Conservation (phyloP, 1,139 yeast species). For the Kodamaea sp. region DNA sequence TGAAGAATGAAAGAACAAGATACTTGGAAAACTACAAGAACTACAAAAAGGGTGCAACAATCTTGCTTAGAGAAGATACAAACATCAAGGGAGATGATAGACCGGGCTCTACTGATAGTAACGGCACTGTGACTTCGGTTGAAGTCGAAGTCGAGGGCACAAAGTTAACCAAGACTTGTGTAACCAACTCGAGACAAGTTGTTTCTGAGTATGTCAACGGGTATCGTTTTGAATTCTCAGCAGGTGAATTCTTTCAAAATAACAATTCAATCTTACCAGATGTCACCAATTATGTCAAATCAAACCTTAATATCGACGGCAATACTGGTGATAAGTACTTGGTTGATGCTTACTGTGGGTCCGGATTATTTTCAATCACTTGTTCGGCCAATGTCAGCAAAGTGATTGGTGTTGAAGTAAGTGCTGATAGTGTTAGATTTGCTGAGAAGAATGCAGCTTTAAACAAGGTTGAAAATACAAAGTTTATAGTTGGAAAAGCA, state of each 20-base stretch:
- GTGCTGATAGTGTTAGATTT: constrained; percentile 85
- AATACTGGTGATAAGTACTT: constrained; percentile 47
- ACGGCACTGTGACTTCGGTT: constrained; percentile 27
- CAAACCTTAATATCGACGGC: constrained; percentile 52
- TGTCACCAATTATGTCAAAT: constrained; percentile 76
- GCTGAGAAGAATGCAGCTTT: constrained; percentile 77
- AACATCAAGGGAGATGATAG: constrained; percentile 23
- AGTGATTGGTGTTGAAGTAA: constrained; percentile 92
- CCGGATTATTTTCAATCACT: constrained; percentile 87
- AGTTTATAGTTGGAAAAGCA: constrained; percentile 87
- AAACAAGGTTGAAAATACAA: constrained; percentile 73
- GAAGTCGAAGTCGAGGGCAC: constrained; percentile 22
- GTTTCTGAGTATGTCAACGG: constrained; percentile 77
- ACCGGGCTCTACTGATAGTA: constrained; percentile 41
- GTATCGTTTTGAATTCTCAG: constrained; percentile 77
- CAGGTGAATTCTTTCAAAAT: constrained; percentile 95
- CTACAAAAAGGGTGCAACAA: constrained; percentile 83
- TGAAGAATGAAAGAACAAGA: constrained; percentile 62
- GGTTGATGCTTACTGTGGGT: constrained; percentile 97
- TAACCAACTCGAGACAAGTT: constrained; percentile 70
- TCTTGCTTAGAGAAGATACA: constrained; percentile 77
- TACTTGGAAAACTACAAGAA: constrained; percentile 48
- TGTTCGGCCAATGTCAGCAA: constrained; percentile 75
- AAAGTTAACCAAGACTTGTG: constrained; percentile 46
- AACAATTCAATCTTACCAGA: constrained; percentile 85